phyloP scores from a whole-genome alignment of 441 rosid species.

The Pelargonium myrrhifolium region DNA sequence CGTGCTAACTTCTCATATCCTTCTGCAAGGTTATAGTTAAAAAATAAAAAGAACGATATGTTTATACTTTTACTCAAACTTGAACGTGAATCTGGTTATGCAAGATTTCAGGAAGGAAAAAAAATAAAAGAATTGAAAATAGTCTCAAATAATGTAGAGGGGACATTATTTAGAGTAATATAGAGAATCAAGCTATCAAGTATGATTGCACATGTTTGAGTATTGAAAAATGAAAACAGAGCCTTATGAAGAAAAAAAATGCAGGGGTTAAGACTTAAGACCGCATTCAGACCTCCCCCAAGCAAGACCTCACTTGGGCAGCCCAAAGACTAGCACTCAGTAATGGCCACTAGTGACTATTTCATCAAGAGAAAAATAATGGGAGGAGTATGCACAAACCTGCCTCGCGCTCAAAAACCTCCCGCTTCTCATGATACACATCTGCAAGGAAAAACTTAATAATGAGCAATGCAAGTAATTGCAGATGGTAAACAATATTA shows the following conservation, averaged over 20 bases:
- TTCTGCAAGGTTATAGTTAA: conserved; percentile 33
- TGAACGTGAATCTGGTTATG: too few species aligned
- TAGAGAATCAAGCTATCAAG: neutral
- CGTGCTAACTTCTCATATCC: conserved; percentile 67
- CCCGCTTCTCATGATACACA: conserved; percentile 72
- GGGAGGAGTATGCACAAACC: conserved; percentile 40
- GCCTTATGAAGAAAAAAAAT: neutral
- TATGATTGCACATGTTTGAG: neutral
- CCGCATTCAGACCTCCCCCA: neutral
- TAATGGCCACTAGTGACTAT: neutral
- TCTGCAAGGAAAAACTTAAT: conserved; percentile 39
- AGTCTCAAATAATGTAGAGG: neutral
- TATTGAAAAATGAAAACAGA: neutral
- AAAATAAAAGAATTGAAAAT: too few species aligned
- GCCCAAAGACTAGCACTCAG: neutral
- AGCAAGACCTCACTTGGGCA: neutral
- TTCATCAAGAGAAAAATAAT: neutral
- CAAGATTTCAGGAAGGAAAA: neutral
- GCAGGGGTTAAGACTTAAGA: neutral
- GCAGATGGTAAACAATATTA: too few species aligned
- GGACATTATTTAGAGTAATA: neutral
- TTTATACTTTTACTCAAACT: neutral
- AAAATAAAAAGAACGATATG: neutral
- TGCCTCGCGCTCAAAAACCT: conserved; percentile 81
- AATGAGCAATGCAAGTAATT: too few species aligned